These are phyloP conservation scores for Yamadazyma spencermartinsiae DNA, from an alignment of 1,139 yeast genomes.

Conservation along the genomic window DNA sequence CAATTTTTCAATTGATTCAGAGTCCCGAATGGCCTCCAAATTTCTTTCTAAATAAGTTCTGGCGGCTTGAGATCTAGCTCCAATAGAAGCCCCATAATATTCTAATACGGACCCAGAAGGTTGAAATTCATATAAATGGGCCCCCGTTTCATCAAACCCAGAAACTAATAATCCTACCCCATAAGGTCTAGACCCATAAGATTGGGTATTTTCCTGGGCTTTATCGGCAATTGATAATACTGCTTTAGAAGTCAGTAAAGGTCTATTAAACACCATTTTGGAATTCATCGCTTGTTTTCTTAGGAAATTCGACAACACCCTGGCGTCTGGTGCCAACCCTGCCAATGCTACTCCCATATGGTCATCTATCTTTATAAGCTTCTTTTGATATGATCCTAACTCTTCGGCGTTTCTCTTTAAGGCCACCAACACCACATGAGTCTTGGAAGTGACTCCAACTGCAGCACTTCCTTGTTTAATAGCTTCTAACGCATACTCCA, in stretches of 20 bases:
- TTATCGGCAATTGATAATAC: constrained; percentile 89
- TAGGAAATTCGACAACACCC: constrained; percentile 84
- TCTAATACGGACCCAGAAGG: constrained; percentile 95
- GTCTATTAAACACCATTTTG: constrained; percentile 81
- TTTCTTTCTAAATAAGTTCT: constrained; percentile 91
- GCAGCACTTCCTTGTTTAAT: constrained; percentile 98
- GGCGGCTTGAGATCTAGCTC: constrained; percentile 98
- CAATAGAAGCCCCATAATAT: constrained; percentile 92
- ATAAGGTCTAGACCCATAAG: constrained; percentile 94
- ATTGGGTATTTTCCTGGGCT: constrained; percentile 95
- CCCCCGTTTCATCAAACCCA: constrained; percentile 94
- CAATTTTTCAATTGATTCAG: constrained; percentile 67
- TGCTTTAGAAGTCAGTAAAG: constrained; percentile 83
- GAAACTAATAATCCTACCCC: constrained; percentile 92
- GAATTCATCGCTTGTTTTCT: constrained; percentile 92
- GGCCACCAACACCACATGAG: constrained; percentile 89
- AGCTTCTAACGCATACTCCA: constrained; percentile 95
- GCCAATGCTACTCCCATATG: constrained; percentile 96
- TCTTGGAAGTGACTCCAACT: constrained; percentile 85
- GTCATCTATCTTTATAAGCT: constrained; percentile 85
- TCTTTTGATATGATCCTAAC: constrained; percentile 93
- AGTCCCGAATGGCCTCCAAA: constrained; percentile 61
- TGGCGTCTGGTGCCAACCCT: constrained; percentile 97
- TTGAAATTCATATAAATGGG: constrained; percentile 91
- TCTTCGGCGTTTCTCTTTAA: constrained; percentile 96